phyloP scores from a whole-genome alignment of 2,329 filamentous ascomycete species.

The Calonectria pseudoturangicola region DNA sequence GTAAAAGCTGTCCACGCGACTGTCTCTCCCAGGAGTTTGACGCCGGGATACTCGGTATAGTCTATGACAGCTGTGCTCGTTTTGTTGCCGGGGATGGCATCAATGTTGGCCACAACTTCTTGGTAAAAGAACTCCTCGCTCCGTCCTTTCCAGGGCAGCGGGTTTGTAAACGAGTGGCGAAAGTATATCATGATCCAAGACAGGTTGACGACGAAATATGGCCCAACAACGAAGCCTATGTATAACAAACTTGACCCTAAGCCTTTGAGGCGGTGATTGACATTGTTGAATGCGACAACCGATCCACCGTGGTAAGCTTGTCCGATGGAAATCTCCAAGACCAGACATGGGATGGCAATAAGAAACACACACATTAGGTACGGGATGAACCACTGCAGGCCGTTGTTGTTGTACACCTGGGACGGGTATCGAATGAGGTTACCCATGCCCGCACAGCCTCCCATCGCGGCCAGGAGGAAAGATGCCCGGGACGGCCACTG shows the following conservation, averaged over 20 bases:
- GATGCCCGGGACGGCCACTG: slow-evolving; percentile 73
- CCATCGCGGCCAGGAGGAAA: slow-evolving; percentile 75
- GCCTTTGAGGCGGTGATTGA: slow-evolving; percentile 72
- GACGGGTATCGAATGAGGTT: slow-evolving; percentile 76
- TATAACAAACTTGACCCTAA: slow-evolving; percentile 71
- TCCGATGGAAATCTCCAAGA: slow-evolving; percentile 81
- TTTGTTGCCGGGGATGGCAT: slow-evolving; percentile 63
- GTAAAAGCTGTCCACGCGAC: slow-evolving; percentile 75
- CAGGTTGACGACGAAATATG: slow-evolving; percentile 74
- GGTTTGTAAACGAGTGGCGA: slow-evolving; percentile 71
- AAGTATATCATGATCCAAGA: slow-evolving; percentile 67
- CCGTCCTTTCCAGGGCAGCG: slow-evolving; percentile 71
- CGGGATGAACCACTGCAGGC: slow-evolving; percentile 76
- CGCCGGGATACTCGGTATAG: slow-evolving; percentile 68
- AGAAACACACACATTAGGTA: slow-evolving; percentile 73
- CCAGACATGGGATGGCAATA: slow-evolving; percentile 73
- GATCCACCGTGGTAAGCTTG: slow-evolving; percentile 75
- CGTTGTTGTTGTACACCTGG: slow-evolving; percentile 76
- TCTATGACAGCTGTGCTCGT: slow-evolving; percentile 61
- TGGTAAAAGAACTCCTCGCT: slow-evolving; percentile 71
- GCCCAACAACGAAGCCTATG: slow-evolving; percentile 72
- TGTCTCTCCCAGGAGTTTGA: slow-evolving; percentile 71
- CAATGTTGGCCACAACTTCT: slow-evolving; percentile 69
- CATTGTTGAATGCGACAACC: slow-evolving; percentile 72
- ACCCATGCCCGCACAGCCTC: slow-evolving; percentile 74